Percentiles rank a stretch among this genome's conserved stretches.
These are phyloP conservation scores for Eucalyptus regnans DNA, from an alignment of 345 rosid species.

Conservation along the genomic window DNA sequence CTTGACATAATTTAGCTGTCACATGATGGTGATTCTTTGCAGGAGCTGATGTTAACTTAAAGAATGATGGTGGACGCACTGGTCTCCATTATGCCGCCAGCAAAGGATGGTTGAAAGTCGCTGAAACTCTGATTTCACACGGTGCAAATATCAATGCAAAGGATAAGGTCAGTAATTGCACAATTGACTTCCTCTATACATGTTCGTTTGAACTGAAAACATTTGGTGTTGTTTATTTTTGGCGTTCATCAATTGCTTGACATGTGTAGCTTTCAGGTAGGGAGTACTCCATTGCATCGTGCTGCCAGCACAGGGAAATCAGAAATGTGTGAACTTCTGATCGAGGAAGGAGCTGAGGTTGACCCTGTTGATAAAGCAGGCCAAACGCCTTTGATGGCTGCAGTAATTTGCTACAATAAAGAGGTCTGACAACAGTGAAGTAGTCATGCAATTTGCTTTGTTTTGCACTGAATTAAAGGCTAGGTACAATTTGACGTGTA, in stretches of 20 bases:
- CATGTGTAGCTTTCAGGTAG: slow-evolving; percentile 35
- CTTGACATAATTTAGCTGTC: background rate
- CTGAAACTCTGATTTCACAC: slow-evolving; percentile 49
- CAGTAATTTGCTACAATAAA: slow-evolving; percentile 58
- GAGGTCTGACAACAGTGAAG: slow-evolving; percentile 22
- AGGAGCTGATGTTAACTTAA: slow-evolving; percentile 77
- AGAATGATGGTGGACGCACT: slow-evolving; percentile 73
- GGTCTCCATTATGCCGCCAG: slow-evolving; percentile 98
- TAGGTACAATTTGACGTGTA: background rate
- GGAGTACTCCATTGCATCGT: slow-evolving; percentile 81
- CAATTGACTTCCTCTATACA: background rate
- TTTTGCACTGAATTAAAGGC: background rate
- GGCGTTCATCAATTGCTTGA: background rate
- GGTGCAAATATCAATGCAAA: slow-evolving; percentile 56
- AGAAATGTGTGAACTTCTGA: slow-evolving; percentile 56
- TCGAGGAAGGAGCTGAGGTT: slow-evolving; percentile 90
- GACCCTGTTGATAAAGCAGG: slow-evolving; percentile 72
- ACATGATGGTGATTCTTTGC: background rate
- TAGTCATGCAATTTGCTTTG: background rate
- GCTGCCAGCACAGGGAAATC: slow-evolving; percentile 83
- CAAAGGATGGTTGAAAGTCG: slow-evolving; percentile 68
- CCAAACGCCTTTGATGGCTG: slow-evolving; percentile 83
- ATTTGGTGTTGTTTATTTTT: background rate
- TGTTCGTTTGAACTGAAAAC: background rate
- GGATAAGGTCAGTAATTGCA: slow-evolving; percentile 54